Percentiles rank a stretch among this genome's conserved stretches.
Evolutionary conservation across 106 monocot species (phyloP).

Genomic region (Acorus gramineus): DNA sequence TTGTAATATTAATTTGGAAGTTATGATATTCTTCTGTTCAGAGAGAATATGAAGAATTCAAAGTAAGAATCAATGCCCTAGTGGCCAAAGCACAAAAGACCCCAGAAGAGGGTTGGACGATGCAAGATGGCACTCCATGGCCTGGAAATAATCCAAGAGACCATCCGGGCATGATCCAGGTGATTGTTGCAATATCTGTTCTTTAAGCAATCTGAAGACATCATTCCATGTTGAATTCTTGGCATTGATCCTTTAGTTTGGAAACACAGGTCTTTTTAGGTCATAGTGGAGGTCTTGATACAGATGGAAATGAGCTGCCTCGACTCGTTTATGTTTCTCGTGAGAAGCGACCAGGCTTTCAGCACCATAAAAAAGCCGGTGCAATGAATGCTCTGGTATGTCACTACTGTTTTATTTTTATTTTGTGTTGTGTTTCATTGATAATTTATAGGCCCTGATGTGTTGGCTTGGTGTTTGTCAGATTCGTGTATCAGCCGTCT

Average conservation of each 20-base stretch:
- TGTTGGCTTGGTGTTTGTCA: slow-evolving; percentile 11
- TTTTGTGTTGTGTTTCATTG: not conserved
- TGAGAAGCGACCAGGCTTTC: slow-evolving; percentile 88
- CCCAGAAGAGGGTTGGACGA: slow-evolving; percentile 91
- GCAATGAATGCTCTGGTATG: slow-evolving; percentile 89
- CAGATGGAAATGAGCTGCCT: slow-evolving; percentile 82
- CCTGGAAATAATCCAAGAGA: slow-evolving; percentile 92
- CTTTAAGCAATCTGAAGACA: not conserved
- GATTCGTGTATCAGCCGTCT: slow-evolving; percentile 85
- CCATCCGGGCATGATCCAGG: slow-evolving; percentile 97
- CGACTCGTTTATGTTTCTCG: slow-evolving; percentile 91
- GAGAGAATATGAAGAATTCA: slow-evolving; percentile 95
- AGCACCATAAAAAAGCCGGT: slow-evolving; percentile 95
- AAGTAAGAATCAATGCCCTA: slow-evolving; percentile 81
- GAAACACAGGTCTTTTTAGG: slow-evolving; percentile 71
- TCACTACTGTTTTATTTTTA: slow-evolving; percentile 3
- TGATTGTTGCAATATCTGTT: slow-evolving; percentile 2
- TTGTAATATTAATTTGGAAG: too few species aligned
- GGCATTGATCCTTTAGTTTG: not conserved
- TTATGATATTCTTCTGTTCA: slow-evolving; percentile 14
- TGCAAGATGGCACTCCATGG: slow-evolving; percentile 91
- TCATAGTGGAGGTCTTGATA: slow-evolving; percentile 80
- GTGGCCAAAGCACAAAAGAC: slow-evolving; percentile 89
- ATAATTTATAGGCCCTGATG: not conserved
- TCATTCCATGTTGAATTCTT: not conserved